Conservation (phyloP, 495 filamentous ascomycete species). For the Articulospora tetracladia region DNA sequence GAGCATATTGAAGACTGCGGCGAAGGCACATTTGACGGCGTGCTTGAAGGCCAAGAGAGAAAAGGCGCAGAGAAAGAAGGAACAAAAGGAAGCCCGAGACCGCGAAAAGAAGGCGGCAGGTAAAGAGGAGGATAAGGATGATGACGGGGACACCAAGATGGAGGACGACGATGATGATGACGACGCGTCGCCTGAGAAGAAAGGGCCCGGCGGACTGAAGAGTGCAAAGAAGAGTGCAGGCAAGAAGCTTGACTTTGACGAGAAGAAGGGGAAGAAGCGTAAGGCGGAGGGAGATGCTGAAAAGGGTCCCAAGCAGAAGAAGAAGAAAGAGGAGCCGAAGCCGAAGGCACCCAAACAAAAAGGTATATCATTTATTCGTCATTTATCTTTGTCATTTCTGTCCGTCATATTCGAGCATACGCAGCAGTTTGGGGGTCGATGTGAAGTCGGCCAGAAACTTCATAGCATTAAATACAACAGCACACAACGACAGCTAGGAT, state of each 20-base stretch:
- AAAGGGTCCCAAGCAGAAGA: conserved; percentile 76
- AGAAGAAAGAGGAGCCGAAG: conserved; percentile 96
- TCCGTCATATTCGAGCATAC: neutral
- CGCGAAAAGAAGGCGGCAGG: conserved; percentile 59
- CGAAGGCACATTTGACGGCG: conserved; percentile 60
- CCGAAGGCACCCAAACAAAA: conserved; percentile 84
- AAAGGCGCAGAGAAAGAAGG: conserved; percentile 73
- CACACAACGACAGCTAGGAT: neutral
- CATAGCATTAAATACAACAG: neutral
- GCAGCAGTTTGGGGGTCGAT: too few species aligned
- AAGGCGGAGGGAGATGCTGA: conserved; percentile 74
- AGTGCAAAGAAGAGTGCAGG: conserved; percentile 68
- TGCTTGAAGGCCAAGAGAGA: conserved; percentile 74
- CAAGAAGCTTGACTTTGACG: conserved; percentile 60
- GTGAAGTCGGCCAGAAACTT: neutral
- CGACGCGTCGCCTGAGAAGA: conserved; percentile 38
- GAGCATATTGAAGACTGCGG: conserved; percentile 55
- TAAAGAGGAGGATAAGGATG: conserved; percentile 50
- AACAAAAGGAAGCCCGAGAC: conserved; percentile 56
- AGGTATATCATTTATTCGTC: conserved; percentile 39
- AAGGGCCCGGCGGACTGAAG: conserved; percentile 41
- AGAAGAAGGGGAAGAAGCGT: conserved; percentile 84
- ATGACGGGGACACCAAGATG: conserved; percentile 57
- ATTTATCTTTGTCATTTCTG: too few species aligned
- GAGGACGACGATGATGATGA: conserved; percentile 86